phyloP scores from a whole-genome alignment of 495 filamentous ascomycete species.

The Melanomma pulvis-pyrius region DNA sequence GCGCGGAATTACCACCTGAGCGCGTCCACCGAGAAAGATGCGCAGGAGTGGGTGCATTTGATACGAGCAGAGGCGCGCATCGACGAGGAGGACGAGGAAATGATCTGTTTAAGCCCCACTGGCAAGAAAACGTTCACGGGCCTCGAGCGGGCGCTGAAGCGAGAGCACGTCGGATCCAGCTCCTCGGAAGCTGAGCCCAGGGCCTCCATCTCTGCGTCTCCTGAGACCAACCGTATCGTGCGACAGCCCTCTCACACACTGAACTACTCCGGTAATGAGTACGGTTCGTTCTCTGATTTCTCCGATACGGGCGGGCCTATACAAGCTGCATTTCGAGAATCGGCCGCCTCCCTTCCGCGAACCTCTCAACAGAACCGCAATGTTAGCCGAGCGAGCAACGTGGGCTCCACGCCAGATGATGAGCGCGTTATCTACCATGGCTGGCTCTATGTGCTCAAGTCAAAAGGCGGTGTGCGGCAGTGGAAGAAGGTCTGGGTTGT shows the following conservation, averaged over 20 bases:
- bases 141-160: slow-evolving; percentile 19
- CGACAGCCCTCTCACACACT: slow-evolving; percentile 54
- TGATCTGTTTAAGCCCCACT: slow-evolving; percentile 67
- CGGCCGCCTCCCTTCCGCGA: slow-evolving; percentile 47
- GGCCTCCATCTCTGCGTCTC: slow-evolving; percentile 15
- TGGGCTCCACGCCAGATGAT: slow-evolving; percentile 59
- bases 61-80: slow-evolving; percentile 79
- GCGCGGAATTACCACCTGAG: slow-evolving; percentile 90
- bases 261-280: slow-evolving; percentile 86
- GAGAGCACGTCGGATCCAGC: slow-evolving; percentile 55
- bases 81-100: slow-evolving; percentile 81
- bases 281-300: slow-evolving; percentile 87
- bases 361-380: slow-evolving; percentile 50
- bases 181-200: slow-evolving; percentile 60
- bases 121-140: slow-evolving; percentile 45
- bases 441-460: slow-evolving; percentile 82
- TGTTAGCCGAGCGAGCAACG: slow-evolving; percentile 58
- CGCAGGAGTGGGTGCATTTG: slow-evolving; percentile 82
- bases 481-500: slow-evolving; percentile 97
- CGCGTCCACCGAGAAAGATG: slow-evolving; percentile 70
- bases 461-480: slow-evolving; percentile 82
- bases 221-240: slow-evolving; percentile 32
- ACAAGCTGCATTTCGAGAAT: slow-evolving; percentile 48
- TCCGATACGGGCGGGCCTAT: slow-evolving; percentile 62
- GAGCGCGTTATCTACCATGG: slow-evolving; percentile 89